Percentiles rank a stretch among this genome's conserved stretches.
These are phyloP conservation scores for Russula olivacea DNA, from an alignment of 768 basidiomycete genomes.

Conservation along the genomic window DNA sequence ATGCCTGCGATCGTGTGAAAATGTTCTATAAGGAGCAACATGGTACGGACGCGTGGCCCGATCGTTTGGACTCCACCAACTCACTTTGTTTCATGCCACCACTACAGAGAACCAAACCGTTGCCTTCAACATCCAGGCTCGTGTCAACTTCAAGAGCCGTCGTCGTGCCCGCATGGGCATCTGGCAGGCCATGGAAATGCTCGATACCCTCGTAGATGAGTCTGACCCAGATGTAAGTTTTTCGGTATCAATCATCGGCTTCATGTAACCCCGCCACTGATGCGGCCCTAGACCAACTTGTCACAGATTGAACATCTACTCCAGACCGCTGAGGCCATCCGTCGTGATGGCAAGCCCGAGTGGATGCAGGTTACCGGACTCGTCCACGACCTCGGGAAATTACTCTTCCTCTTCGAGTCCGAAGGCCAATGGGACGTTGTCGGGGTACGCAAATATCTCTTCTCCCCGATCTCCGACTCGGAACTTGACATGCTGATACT, in stretches of 20 bases:
- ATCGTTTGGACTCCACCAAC: neutral
- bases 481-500: constrained; percentile 1
- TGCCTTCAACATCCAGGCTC: constrained; percentile 73
- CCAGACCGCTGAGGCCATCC: constrained; percentile 88
- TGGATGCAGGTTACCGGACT: constrained; percentile 91
- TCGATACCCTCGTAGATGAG: constrained; percentile 83
- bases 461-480: neutral
- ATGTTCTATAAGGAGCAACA: constrained; percentile 75
- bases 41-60: constrained; percentile 38
- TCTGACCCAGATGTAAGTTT: constrained; percentile 76
- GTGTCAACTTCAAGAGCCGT: constrained; percentile 64
- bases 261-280: neutral
- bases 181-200: constrained; percentile 83
- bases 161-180: constrained; percentile 69
- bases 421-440: constrained; percentile 95
- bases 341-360: constrained; percentile 79
- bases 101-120: constrained; percentile 78
- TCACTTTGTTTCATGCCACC: constrained; percentile 2
- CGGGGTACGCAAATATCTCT: constrained; percentile 46
- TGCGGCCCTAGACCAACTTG: constrained; percentile 48
- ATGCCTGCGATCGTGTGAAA: constrained; percentile 73
- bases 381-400: constrained; percentile 86
- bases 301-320: constrained; percentile 89
- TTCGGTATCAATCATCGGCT: constrained; percentile 3
- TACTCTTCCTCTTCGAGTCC: constrained; percentile 76